Evolutionary conservation across 2,329 filamentous ascomycete genomes (phyloP).

Genomic region (Penicillium corylophilum): DNA sequence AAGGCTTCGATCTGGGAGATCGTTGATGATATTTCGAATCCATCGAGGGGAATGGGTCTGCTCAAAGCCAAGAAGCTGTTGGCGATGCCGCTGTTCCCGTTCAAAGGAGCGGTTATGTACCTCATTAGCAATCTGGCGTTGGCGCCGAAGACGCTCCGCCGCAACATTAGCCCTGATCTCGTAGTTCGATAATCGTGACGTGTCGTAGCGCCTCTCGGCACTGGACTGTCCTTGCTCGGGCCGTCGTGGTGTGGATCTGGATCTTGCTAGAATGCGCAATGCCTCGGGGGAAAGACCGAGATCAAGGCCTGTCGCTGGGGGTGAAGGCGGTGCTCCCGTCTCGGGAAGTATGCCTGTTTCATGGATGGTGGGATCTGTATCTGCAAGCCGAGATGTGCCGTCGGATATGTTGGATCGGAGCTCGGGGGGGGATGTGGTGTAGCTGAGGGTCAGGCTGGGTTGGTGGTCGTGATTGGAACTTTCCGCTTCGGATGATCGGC

Average conservation of each 20-base stretch:
- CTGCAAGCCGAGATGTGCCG: constrained; percentile 18
- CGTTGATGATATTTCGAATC: constrained; percentile 38
- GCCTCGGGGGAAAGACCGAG: constrained; percentile 19
- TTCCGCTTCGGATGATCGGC: constrained; percentile 26
- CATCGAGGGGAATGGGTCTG: constrained; percentile 39
- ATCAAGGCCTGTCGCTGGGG: constrained; percentile 19
- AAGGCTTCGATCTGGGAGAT: constrained; percentile 34
- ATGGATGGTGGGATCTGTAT: constrained; percentile 23
- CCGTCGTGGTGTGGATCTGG: constrained; percentile 37
- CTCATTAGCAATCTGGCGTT: constrained; percentile 38
- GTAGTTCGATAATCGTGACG: constrained; percentile 28
- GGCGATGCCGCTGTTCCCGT: constrained; percentile 35
- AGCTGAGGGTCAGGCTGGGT: constrained; percentile 37
- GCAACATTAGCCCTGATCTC: constrained; percentile 41
- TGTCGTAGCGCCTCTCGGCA: constrained; percentile 28
- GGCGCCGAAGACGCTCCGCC: constrained; percentile 40
- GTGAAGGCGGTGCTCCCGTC: constrained; percentile 13
- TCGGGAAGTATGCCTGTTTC: constrained; percentile 19
- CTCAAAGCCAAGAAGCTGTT: constrained; percentile 33
- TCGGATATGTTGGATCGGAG: constrained; percentile 32
- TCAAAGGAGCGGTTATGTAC: constrained; percentile 30
- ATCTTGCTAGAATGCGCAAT: constrained; percentile 29
- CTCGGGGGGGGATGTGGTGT: constrained; percentile 43
- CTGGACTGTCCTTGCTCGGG: constrained; percentile 27
- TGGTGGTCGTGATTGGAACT: constrained; percentile 29